Evolutionary conservation across 192 early-diverging fungal species (phyloP), one percentile per base, ranked within the genome.

Genomic region (Phycomyces blakesleeanus): DNA sequence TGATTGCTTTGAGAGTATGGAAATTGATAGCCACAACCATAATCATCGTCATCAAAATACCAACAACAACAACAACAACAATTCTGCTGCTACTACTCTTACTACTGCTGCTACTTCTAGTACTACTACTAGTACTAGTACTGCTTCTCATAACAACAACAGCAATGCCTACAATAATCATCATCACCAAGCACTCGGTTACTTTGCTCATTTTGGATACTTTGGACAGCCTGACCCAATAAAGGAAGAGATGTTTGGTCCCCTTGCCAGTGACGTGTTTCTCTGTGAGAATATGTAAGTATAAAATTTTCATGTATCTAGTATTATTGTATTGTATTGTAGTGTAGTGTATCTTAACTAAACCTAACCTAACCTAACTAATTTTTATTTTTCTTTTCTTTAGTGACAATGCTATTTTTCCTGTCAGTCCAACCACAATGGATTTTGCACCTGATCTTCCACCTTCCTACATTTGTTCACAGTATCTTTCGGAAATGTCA

Each of bases 391-490:
- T n/a, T n/a, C n/a, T n/a, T n/a, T n/a, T n/a, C n/a, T n/a, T n/a
- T 47, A 64, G 44, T 47, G 15, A 47, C 44, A 47, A 47, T 18
- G 12, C 44, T 11, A 47, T 47, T 2, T 7, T 2, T 12, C 15
- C 44, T 18, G 15, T n/a, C 11, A 18, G 44, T 12, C 44, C 44
- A 6, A 47, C 52, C 2, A 29, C 52, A 1, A 21, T 54, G 52
- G 24, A 29, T 14, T 62, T 62, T 50, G 44, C 60, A 6, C 44
- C 50, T 27, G 60, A 62, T 52, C 21, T 29, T 25, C 55, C 55
- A 41, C 65, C 65, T 16, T 67, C 65, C n/a, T 22, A 22, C 55
- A 67, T 67, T 18, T 67, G 65, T 41, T 56, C 65, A 12, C 65
- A 67, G 26, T 40, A 59, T 22, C 57, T 67, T 15, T 53, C 65